These are phyloP conservation scores for Flaveria brownii DNA, from an alignment of 129 eudicot genomes.

Conservation along the genomic window DNA sequence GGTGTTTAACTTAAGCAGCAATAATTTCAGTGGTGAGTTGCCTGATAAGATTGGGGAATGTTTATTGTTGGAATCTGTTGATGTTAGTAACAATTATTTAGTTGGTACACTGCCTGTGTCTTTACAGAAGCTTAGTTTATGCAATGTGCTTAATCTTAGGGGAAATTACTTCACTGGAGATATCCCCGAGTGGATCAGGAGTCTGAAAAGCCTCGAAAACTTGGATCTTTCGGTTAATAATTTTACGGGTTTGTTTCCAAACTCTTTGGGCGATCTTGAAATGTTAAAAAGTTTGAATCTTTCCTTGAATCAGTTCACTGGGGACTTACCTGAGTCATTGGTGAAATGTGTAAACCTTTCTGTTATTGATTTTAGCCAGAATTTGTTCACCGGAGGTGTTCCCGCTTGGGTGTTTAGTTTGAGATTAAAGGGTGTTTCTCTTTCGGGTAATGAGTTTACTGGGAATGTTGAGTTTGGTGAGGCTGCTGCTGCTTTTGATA, in stretches of 20 bases:
- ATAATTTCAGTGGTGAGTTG: slow-evolving; percentile 60
- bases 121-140: slow-evolving; percentile 66
- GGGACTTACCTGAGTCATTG: slow-evolving; percentile 65
- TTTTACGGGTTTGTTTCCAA: slow-evolving; percentile 60
- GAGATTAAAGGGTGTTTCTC: slow-evolving; percentile 47
- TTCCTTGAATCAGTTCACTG: slow-evolving; percentile 58
- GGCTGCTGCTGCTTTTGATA: slow-evolving; percentile 45
- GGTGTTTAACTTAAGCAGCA: slow-evolving; percentile 53
- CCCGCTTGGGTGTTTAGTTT: slow-evolving; percentile 68
- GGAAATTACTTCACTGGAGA: slow-evolving; percentile 66
- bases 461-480: slow-evolving; percentile 52
- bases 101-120: slow-evolving; percentile 67
- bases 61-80: slow-evolving; percentile 53
- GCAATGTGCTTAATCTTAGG: slow-evolving; percentile 53
- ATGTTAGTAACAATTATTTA: slow-evolving; percentile 68
- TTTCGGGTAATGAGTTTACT: slow-evolving; percentile 53
- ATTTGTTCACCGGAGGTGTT: slow-evolving; percentile 54
- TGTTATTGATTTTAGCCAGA: slow-evolving; percentile 60
- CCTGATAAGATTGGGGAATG: slow-evolving; percentile 84
- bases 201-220: slow-evolving; percentile 57
- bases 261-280: slow-evolving; percentile 54
- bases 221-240: slow-evolving; percentile 77
- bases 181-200: slow-evolving; percentile 74
- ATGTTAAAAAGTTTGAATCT: slow-evolving; percentile 58
- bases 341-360: slow-evolving; percentile 50